phyloP scores from a whole-genome alignment of 106 monocot species.

The Iris macrosiphon region DNA sequence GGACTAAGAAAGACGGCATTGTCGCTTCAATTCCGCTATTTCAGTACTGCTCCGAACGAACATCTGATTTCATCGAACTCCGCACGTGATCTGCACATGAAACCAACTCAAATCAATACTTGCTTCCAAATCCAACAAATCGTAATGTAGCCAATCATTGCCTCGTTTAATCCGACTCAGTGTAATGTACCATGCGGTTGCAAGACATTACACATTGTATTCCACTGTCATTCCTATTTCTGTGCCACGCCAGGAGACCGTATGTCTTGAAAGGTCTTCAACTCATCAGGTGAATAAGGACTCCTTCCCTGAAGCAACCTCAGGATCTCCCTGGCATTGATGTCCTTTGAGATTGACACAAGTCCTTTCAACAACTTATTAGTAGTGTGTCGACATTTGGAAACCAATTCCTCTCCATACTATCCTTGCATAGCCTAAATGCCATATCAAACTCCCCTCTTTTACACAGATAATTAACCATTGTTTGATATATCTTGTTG shows the following conservation, averaged over 20 bases:
- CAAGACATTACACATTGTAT: not conserved
- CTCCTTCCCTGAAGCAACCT: slow-evolving; percentile 41
- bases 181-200: not conserved
- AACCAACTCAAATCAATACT: too few relatives aligned
- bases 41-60: too few relatives aligned
- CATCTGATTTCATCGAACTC: too few relatives aligned
- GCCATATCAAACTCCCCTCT: slow-evolving; percentile 67
- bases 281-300: slow-evolving; percentile 50
- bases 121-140: too few relatives aligned
- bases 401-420: slow-evolving; percentile 89
- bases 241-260: slow-evolving; percentile 15
- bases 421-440: slow-evolving; percentile 72
- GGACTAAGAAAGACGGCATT: too few relatives aligned
- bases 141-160: too few relatives aligned
- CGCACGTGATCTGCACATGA: too few relatives aligned
- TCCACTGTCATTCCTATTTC: slow-evolving; percentile 1
- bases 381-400: slow-evolving; percentile 57
- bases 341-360: slow-evolving; percentile 37
- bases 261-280: slow-evolving; percentile 30
- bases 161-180: too few relatives aligned
- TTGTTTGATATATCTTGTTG: slow-evolving; percentile 81
- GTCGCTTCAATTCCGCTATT: too few relatives aligned
- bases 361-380: slow-evolving; percentile 56
- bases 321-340: slow-evolving; percentile 58
- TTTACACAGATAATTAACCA: slow-evolving; percentile 89